Base-by-base conservation (phyloP, 176 grass and related monocot species). In the Pharus latifolius region DNA sequence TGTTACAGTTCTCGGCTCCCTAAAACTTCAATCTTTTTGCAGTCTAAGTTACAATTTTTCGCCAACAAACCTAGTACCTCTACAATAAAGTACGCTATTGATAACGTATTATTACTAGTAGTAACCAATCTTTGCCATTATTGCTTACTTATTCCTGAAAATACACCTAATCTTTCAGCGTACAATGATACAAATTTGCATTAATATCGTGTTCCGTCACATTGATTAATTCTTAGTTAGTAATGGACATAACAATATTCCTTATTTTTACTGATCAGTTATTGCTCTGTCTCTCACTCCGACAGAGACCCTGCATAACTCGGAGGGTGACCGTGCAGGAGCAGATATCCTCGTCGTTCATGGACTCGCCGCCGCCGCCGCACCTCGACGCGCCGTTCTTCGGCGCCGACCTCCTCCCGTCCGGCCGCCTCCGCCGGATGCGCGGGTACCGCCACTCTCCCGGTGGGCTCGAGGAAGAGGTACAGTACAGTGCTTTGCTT, bases 401-500 rank as follows among this genome's bases (percentile, higher is more conserved):
- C 47, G 82, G 78, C 48, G 70, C 78, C 53, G 90, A 88, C 31
- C 60, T 88, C 12, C 69, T 92, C 24, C 90, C 82, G 5, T 88
- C 90, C 26, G 85, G 82, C 17, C 85, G 79, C 51, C 78, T 76
- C 57, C 90, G 70, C 56, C 78, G 73, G 24, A 76, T 77, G 78
- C 90, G 85, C 73, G 82, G 90, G 17, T 86, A 82, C 67, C 83
- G 80, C 76, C 96, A 84, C 65, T 86, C 96, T 46, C 90, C 96
- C 19, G 79, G 84, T 8, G 87, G 83, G 6, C 75, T 99, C 31
- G 90, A 99, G 73, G 96, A 99, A 67, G 96, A 90, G 86, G 82
- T 91, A 81, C 56, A 3, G 42, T 26, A 9, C 15, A 30, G 3
- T 11, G 4, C 3, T 25, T 85, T 80, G 42, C 59, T 60, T 86